Evolutionary conservation across 345 rosid species (phyloP), one percentile per base, ranked within the genome.

Genomic region (Populus pruinosa): DNA sequence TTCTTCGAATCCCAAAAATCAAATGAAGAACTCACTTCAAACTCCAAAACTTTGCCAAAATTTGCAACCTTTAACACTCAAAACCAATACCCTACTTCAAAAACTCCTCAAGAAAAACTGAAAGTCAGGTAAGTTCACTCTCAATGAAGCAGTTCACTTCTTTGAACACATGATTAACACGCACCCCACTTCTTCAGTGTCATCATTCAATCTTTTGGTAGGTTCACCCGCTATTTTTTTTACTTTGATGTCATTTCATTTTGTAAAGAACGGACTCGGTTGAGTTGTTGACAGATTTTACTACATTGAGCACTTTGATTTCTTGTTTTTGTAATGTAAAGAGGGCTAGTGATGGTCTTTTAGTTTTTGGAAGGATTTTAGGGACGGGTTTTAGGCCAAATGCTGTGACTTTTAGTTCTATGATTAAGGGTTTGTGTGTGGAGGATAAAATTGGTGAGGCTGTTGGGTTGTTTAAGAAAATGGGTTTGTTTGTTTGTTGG

Each of bases 351-450:
- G 35, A 33, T 33, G 5, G 35, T 33, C 35, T 33, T 33, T 33
- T 33, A 33, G 35, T 33, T 33, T 33, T 33, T 4, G 27, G 27
- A 1, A 27, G 27, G 27, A 27, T n/a, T n/a, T n/a, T n/a, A n/a
- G 35, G 35, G 35, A 33, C 4, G 35, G 35, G 5, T 33, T 33
- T 33, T 33, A 33, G 35, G 35, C 35, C 5, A 33, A 33, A 33
- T 33, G 5, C 35, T 33, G 35, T 33, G 35, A 33, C 35, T 33
- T 33, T 33, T 33, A 33, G 35, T 33, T 31, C 73, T 44, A 67
- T 82, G 75, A 67, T 86, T 47, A 86, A 65, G 71, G 89, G 89
- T 49, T 76, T 86, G 71, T 80, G 78, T 62, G 2, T 31, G 27
- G 82, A 76, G 56, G 61, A 73, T 72, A 78, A 76, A 53, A 66